Conservation (phyloP, 2,329 filamentous ascomycete species). For the Tolypocladium endophyticum region DNA sequence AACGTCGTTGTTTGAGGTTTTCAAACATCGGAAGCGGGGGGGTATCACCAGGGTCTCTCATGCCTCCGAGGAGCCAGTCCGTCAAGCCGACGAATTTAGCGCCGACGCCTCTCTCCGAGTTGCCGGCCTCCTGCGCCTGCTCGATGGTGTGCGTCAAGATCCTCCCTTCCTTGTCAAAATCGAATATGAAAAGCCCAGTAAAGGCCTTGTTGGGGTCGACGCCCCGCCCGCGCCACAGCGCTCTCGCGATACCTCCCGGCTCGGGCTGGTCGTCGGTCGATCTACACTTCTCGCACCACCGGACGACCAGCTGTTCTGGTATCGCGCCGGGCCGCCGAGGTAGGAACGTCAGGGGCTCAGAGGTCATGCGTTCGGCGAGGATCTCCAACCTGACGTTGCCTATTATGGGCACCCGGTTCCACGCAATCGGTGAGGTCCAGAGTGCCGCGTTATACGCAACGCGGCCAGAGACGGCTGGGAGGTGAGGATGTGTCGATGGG, state of each 20-base stretch:
- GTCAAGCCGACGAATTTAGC: conserved; percentile 83
- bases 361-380: conserved; percentile 77
- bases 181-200: conserved; percentile 86
- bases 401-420: conserved; percentile 84
- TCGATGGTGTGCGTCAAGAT: conserved; percentile 88
- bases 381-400: conserved; percentile 86
- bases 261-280: conserved; percentile 11
- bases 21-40: conserved; percentile 26
- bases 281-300: conserved; percentile 55
- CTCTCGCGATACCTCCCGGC: conserved; percentile 33
- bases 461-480: conserved; percentile 83
- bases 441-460: conserved; percentile 87
- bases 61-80: conserved; percentile 84
- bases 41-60: conserved; percentile 27
- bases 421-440: conserved; percentile 92
- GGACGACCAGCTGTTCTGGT: conserved; percentile 77
- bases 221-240: conserved; percentile 20
- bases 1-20: conserved; percentile 12
- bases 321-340: conserved; percentile 41
- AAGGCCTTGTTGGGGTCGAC: conserved; percentile 63
- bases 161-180: conserved; percentile 81
- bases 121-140: conserved; percentile 72
- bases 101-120: conserved; percentile 72
- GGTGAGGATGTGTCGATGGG: conserved; percentile 70
- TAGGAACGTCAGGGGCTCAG: conserved; percentile 38